Conservation (phyloP, 805 yeast species). For the Teunomyces barrocoloradensis region DNA sequence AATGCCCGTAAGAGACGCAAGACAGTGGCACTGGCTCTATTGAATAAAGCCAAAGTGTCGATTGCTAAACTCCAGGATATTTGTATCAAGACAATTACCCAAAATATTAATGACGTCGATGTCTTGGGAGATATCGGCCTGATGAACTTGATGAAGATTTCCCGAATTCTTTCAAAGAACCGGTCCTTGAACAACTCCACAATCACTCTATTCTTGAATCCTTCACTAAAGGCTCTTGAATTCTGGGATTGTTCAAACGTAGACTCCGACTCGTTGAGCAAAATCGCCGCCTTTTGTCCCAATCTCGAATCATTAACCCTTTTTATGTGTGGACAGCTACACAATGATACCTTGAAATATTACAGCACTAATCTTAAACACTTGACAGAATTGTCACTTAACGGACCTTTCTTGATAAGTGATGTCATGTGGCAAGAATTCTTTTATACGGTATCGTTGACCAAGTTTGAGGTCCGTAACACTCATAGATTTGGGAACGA, state of each 20-base stretch:
- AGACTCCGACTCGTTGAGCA: slow-evolving; percentile 58
- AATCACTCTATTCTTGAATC: slow-evolving; percentile 66
- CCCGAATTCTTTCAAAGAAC: slow-evolving; percentile 76
- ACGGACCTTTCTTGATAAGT: slow-evolving; percentile 87
- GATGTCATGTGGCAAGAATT: slow-evolving; percentile 75
- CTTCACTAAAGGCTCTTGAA: slow-evolving; percentile 55
- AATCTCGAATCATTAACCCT: slow-evolving; percentile 61
- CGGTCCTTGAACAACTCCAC: slow-evolving; percentile 75
- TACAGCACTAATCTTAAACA: slow-evolving; percentile 55
- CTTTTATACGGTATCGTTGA: slow-evolving; percentile 55
- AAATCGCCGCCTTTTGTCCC: slow-evolving; percentile 79
- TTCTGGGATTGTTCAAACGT: slow-evolving; percentile 93
- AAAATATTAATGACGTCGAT: slow-evolving; percentile 71
- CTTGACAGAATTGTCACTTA: slow-evolving; percentile 58
- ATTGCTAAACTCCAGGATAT: slow-evolving; percentile 77
- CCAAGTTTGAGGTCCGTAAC: slow-evolving; percentile 62
- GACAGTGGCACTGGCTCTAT: slow-evolving; percentile 77
- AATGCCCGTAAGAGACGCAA: slow-evolving; percentile 72
- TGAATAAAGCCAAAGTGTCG: slow-evolving; percentile 63
- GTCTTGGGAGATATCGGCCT: slow-evolving; percentile 85
- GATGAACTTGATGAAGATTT: slow-evolving; percentile 65
- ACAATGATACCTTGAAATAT: slow-evolving; percentile 69
- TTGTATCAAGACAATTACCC: slow-evolving; percentile 67
- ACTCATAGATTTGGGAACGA: slow-evolving; percentile 80
- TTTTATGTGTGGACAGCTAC: slow-evolving; percentile 91